A percentile compares a stretch with the other conserved stretches of the same genome.
Evolutionary conservation across 192 early-diverging fungal species (phyloP).

Genomic region (Phycomyces nitens): DNA sequence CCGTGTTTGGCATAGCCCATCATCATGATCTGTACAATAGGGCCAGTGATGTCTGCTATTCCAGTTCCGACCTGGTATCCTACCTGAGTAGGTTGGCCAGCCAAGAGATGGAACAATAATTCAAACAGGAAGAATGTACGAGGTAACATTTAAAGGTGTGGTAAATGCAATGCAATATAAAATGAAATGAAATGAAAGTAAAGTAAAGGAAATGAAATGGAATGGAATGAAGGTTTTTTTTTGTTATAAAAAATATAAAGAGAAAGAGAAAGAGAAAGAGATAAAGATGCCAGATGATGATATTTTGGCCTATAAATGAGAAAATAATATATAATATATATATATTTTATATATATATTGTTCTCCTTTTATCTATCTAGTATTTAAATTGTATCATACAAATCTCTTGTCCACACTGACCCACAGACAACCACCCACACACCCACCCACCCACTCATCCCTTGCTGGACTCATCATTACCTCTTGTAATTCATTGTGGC

Average conservation of each 20-base stretch:
- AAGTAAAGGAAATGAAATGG: not conserved
- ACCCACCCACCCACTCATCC: too few species aligned
- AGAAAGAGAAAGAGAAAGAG: conserved; percentile 5
- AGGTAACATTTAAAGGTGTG: not conserved
- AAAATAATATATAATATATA: too few species aligned
- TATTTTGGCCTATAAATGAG: not conserved
- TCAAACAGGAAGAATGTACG: not conserved
- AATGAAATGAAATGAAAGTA: not conserved
- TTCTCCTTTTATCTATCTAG: too few species aligned
- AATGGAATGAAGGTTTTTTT: conserved; percentile 5
- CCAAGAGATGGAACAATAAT: not conserved
- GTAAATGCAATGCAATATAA: not conserved
- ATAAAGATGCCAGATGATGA: not conserved
- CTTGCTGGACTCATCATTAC: too few species aligned
- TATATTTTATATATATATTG: too few species aligned
- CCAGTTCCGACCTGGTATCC: conserved; percentile 21
- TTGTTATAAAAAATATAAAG: too few species aligned
- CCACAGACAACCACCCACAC: too few species aligned
- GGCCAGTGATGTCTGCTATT: conserved; percentile 33
- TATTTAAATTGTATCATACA: too few species aligned
- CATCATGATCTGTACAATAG: conserved; percentile 22
- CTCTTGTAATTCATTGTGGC: too few species aligned
- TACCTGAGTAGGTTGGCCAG: not conserved
- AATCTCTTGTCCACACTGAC: too few species aligned
- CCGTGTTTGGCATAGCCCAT: conserved; percentile 34